Evolutionary conservation across 495 filamentous ascomycete species (phyloP).

Genomic region (Aspergillus sclerotiicarbonarius): DNA sequence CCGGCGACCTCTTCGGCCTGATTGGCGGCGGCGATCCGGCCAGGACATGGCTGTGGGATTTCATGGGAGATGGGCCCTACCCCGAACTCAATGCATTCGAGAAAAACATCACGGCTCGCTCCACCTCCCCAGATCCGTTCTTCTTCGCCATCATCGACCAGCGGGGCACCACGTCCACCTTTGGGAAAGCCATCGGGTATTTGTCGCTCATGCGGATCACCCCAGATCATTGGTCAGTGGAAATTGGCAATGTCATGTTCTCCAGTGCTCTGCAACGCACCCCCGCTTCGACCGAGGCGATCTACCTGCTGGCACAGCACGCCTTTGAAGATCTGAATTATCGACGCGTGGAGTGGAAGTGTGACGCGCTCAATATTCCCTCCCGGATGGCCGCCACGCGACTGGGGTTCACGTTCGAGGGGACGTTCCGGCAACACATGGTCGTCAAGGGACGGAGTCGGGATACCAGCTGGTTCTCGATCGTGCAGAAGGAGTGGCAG

Average conservation of each 20-base stretch:
- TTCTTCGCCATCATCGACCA: constrained; percentile 44
- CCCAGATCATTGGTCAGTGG: constrained; percentile 36
- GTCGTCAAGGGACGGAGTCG: constrained; percentile 53
- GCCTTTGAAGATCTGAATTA: constrained; percentile 52
- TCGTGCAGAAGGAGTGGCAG: constrained; percentile 53
- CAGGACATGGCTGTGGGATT: constrained; percentile 41
- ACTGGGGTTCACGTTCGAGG: constrained; percentile 54
- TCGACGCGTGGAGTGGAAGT: constrained; percentile 59
- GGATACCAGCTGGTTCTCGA: constrained; percentile 56
- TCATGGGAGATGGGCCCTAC: constrained; percentile 45
- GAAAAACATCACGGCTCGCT: constrained; percentile 23
- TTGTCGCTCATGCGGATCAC: constrained; percentile 44
- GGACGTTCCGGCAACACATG: constrained; percentile 55
- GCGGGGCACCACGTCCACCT: constrained; percentile 7
- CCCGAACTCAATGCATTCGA: constrained; percentile 30
- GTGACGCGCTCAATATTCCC: constrained; percentile 47
- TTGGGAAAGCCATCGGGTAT: constrained; percentile 37
- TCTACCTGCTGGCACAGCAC: constrained; percentile 47
- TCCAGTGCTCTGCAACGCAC: constrained; percentile 45
- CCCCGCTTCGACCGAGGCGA: constrained; percentile 48
- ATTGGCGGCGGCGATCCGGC: constrained; percentile 33
- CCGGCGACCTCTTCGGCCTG: constrained; percentile 37
- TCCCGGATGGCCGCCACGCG: constrained; percentile 49
- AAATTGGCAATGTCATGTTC: constrained; percentile 53
- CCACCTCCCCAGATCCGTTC: constrained; percentile 31